A percentile compares a stretch with the other conserved stretches of the same genome.
phyloP scores from a whole-genome alignment of 768 basidiomycete species.

The Saitozyma sp. region DNA sequence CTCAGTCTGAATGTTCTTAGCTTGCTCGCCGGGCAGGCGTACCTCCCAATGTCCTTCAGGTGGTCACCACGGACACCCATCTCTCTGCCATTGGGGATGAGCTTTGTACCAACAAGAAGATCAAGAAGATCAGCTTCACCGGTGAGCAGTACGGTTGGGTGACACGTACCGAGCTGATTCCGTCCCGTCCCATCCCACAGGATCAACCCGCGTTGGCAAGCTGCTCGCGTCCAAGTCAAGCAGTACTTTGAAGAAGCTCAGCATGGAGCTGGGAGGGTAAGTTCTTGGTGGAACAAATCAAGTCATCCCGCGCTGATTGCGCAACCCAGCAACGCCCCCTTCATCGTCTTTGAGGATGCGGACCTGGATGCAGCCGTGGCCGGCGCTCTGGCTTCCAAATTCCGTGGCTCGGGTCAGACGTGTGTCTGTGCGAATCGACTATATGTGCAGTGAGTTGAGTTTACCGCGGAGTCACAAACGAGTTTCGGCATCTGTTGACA shows the following conservation, averaged over 20 bases:
- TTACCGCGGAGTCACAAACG: too few species aligned
- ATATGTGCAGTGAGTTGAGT: constrained; percentile 65
- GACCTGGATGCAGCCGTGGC: constrained; percentile 88
- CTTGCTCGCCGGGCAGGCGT: constrained; percentile 84
- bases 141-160: constrained; percentile 43
- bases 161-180: too few species aligned
- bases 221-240: constrained; percentile 52
- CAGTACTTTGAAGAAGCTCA: constrained; percentile 53
- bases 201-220: constrained; percentile 54
- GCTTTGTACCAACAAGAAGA: constrained; percentile 80
- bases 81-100: constrained; percentile 88
- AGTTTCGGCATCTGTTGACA: too few species aligned
- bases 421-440: constrained; percentile 68
- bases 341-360: constrained; percentile 94
- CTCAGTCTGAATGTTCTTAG: constrained; percentile 53
- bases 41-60: constrained; percentile 91
- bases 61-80: constrained; percentile 83
- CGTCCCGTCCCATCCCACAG: too few species aligned
- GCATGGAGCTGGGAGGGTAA: constrained; percentile 44
- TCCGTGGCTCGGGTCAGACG: constrained; percentile 51
- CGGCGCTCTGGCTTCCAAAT: constrained; percentile 58
- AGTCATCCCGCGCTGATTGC: constrained; percentile 53
- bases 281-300: constrained; percentile 4
- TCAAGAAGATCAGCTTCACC: constrained; percentile 90
- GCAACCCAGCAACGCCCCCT: constrained; percentile 83